phyloP scores from a whole-genome alignment of 148 eudicot genomes.

The Amaranthus hypochondriacus region DNA sequence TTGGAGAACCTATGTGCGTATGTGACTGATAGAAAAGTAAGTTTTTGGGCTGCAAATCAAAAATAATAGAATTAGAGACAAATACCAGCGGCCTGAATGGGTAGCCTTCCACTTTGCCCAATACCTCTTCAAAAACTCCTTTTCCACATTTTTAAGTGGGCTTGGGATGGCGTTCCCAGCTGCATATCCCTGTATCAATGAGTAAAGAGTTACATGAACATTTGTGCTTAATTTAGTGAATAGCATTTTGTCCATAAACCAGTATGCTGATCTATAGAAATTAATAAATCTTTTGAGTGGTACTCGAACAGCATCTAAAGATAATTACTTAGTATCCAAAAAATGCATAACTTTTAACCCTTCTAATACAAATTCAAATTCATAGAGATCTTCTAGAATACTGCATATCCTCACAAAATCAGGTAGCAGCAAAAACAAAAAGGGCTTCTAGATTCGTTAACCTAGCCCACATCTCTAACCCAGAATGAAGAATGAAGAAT shows the following conservation, averaged over 20 bases:
- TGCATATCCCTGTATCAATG: conserved; percentile 71
- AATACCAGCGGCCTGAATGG: conserved; percentile 87
- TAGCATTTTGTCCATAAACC: background rate
- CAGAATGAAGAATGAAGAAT: too few species aligned
- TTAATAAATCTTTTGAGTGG: background rate
- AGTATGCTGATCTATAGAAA: background rate
- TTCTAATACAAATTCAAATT: too few species aligned
- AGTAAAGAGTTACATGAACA: background rate
- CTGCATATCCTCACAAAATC: too few species aligned
- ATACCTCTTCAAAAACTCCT: conserved; percentile 76
- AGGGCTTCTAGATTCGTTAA: too few species aligned
- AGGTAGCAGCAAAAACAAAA: too few species aligned
- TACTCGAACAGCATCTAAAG: too few species aligned
- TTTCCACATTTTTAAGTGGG: conserved; percentile 87
- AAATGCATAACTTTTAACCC: too few species aligned
- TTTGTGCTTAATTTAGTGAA: background rate
- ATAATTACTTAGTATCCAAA: too few species aligned
- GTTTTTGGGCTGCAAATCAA: background rate
- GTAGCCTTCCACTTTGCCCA: conserved; percentile 97
- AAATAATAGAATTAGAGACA: background rate
- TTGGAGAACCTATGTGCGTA: background rate
- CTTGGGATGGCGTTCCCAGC: conserved; percentile 90
- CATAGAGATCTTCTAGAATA: too few species aligned
- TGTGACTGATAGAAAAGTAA: background rate
- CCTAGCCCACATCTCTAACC: too few species aligned